Conservation (phyloP, 805 yeast genomes). For the Cyberlindnera petersonii region DNA sequence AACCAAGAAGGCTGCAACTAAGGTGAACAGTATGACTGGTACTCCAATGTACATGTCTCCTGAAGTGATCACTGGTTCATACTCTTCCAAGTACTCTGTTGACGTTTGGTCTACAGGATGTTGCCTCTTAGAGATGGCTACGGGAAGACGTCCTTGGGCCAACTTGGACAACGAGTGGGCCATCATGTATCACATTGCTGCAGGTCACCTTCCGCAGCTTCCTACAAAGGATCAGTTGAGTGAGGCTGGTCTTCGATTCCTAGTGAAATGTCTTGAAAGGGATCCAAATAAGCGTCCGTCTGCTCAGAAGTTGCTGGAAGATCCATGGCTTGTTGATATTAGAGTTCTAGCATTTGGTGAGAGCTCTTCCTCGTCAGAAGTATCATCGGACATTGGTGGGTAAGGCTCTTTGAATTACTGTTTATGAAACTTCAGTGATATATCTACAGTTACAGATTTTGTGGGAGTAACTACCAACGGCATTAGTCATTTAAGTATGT, state of each 20-base stretch:
- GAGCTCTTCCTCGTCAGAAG: conserved; percentile 26
- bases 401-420: background rate
- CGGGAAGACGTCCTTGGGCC: conserved; percentile 96
- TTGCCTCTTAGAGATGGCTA: conserved; percentile 92
- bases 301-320: conserved; percentile 79
- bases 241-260: conserved; percentile 63
- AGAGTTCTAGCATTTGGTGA: conserved; percentile 65
- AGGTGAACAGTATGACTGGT: conserved; percentile 53
- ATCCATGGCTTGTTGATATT: conserved; percentile 84
- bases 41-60: conserved; percentile 99
- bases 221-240: conserved; percentile 79
- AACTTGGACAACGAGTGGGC: conserved; percentile 97
- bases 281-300: conserved; percentile 78
- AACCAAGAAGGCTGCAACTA: conserved; percentile 38
- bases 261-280: conserved; percentile 72
- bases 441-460: too few species aligned
- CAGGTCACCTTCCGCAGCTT: conserved; percentile 84
- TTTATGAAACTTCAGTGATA: background rate
- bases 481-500: conserved; percentile 1
- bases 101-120: conserved; percentile 98
- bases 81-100: conserved; percentile 34
- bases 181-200: conserved; percentile 96
- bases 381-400: conserved; percentile 24
- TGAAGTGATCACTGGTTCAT: conserved; percentile 81
- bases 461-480: too few species aligned